Evolutionary conservation across 2,329 filamentous ascomycete species (phyloP), one percentile per base, ranked within the genome.

Genomic region (Capronia epimyces): DNA sequence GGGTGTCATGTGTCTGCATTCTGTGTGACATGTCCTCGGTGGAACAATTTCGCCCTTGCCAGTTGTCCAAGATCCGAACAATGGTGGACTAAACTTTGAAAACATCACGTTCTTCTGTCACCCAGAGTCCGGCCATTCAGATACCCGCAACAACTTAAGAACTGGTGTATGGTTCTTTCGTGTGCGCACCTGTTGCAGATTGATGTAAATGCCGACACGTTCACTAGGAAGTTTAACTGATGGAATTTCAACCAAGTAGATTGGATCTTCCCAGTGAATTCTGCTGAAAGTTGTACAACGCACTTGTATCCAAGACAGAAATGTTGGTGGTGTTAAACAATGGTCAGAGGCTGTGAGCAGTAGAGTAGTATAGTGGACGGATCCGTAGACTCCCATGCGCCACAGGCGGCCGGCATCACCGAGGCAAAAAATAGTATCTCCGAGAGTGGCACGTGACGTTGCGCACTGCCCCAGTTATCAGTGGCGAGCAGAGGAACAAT

Each of bases 11-110:
- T 29, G 40, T 41, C 40, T 34, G 48, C 46, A 39, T 50, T 52
- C 49, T 57, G 55, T 57, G 41, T 31, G 55, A 57, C 55, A 57
- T 57, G 24, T 46, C 45, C 41, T 39, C 40, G 25, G 25, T 37
- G 16, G 25, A 36, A 22, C 32, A 25, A 36, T 27, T 20, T 36
- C 47, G 44, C 34, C 43, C 37, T 49, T 42, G 27, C 54, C 34
- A 24, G 41, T 46, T 36, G 40, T 46, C 55, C 51, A 44, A 31
- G 21, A 32, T 50, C 39, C 42, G 34, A 43, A 21, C 34, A 31
- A 37, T 41, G 13, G 16, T 43, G 25, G 42, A 10, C 10, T 25
- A 45, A 37, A 45, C 25, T 9, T 46, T 46, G 32, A 27, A 43
- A 31, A 44, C 55, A 57, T 57, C 37, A 45, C 52, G 55, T 43